These are phyloP conservation scores for Aeminium ludgeri DNA, from an alignment of 495 filamentous ascomycete genomes.

Conservation along the genomic window DNA sequence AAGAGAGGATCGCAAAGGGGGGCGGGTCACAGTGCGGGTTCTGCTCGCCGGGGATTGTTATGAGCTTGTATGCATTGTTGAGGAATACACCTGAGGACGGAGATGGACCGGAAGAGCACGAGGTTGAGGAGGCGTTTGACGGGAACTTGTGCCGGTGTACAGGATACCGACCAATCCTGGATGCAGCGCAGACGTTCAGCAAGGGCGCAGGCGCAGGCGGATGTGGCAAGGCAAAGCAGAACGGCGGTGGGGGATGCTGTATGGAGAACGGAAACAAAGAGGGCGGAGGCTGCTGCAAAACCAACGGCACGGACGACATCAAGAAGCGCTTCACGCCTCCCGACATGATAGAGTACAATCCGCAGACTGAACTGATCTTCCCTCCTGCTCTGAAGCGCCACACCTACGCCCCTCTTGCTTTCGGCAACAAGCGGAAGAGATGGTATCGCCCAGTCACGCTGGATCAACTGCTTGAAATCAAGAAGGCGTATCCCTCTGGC, in stretches of 20 bases:
- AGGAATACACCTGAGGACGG: slow-evolving; percentile 38
- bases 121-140: slow-evolving; percentile 81
- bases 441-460: slow-evolving; percentile 87
- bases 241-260: slow-evolving; percentile 48
- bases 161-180: slow-evolving; percentile 83
- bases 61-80: slow-evolving; percentile 77
- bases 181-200: slow-evolving; percentile 69
- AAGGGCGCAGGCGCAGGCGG: slow-evolving; percentile 20
- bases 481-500: slow-evolving; percentile 63
- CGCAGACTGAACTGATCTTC: slow-evolving; percentile 90
- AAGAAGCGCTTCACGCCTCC: slow-evolving; percentile 61
- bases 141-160: slow-evolving; percentile 94
- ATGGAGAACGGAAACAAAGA: slow-evolving; percentile 43
- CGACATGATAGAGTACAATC: slow-evolving; percentile 82
- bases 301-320: slow-evolving; percentile 24
- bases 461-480: slow-evolving; percentile 79
- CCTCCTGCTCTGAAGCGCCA: slow-evolving; percentile 70
- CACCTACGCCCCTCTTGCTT: slow-evolving; percentile 61
- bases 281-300: slow-evolving; percentile 37
- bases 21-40: slow-evolving; percentile 59
- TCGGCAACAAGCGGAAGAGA: slow-evolving; percentile 86
- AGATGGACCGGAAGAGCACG: slow-evolving; percentile 46
- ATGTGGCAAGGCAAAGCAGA: slow-evolving; percentile 42
- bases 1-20: slow-evolving; percentile 73
- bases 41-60: slow-evolving; percentile 94